Evolutionary conservation across 352 stramenopile genomes (phyloP).

Genomic region (Globisporangium mamillatum): DNA sequence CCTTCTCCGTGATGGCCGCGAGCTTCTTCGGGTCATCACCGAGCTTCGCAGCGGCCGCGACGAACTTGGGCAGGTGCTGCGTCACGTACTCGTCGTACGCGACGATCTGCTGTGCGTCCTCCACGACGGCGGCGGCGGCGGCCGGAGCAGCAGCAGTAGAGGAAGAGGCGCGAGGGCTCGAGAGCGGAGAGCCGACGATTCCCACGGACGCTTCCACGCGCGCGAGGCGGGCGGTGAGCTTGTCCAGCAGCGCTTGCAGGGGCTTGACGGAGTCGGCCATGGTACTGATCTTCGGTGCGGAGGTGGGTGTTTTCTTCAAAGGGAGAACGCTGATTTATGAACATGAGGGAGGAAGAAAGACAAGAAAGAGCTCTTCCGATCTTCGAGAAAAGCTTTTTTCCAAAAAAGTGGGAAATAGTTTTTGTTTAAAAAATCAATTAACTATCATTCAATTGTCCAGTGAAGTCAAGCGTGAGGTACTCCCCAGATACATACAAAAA

Average conservation of each 20-base stretch:
- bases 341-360: neutral
- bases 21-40: slow-evolving; percentile 80
- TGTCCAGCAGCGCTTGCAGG: slow-evolving; percentile 79
- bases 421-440: too few relatives aligned
- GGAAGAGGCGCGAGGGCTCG: slow-evolving; percentile 10
- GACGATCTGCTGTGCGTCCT: slow-evolving; percentile 67
- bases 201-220: slow-evolving; percentile 77
- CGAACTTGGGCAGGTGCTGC: slow-evolving; percentile 81
- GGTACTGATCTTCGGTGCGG: slow-evolving; percentile 10
- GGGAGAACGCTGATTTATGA: slow-evolving; percentile 4
- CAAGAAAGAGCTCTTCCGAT: neutral
- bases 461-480: too few relatives aligned
- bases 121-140: slow-evolving; percentile 20
- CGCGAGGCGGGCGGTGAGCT: slow-evolving; percentile 72
- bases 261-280: slow-evolving; percentile 70
- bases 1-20: slow-evolving; percentile 81
- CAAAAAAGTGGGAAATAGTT: too few relatives aligned
- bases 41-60: slow-evolving; percentile 70
- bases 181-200: slow-evolving; percentile 29
- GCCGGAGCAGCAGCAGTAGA: slow-evolving; percentile 10
- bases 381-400: neutral
- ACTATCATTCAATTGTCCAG: too few relatives aligned
- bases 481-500: too few relatives aligned
- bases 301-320: slow-evolving; percentile 8
- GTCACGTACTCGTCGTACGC: slow-evolving; percentile 92